Evolutionary conservation across 768 basidiomycete species (phyloP).

Genomic region (Tulasnella sp.): DNA sequence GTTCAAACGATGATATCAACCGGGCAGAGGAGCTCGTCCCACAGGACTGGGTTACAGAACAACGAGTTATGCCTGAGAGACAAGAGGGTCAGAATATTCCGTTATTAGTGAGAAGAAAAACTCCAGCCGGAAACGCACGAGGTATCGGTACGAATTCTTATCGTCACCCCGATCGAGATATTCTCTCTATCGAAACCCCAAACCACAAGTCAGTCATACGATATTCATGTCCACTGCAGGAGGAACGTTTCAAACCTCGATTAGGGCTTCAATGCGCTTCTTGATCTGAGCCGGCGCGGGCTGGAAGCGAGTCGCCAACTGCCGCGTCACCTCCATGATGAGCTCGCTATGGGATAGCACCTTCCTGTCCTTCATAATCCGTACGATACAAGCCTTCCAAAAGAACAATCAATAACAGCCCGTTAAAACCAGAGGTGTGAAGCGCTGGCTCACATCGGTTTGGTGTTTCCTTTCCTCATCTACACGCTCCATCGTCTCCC

Average conservation of each 20-base stretch:
- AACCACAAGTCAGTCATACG: constrained; percentile 8
- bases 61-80: no score
- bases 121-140: constrained; percentile 34
- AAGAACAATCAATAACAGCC: neutral
- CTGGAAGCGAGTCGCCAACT: constrained; percentile 74
- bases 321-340: constrained; percentile 82
- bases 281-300: constrained; percentile 85
- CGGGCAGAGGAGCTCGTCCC: no score
- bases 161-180: constrained; percentile 88
- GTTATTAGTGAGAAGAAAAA: neutral
- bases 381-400: constrained; percentile 84
- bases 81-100: no score
- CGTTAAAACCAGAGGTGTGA: neutral
- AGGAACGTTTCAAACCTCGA: constrained; percentile 52
- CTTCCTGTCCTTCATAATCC: constrained; percentile 96
- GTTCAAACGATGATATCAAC: no score
- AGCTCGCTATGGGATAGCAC: constrained; percentile 81
- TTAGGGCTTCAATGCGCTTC: constrained; percentile 84
- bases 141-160: constrained; percentile 80
- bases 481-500: constrained; percentile 81
- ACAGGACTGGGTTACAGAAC: no score
- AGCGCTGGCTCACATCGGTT: constrained; percentile 58
- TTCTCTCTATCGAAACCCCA: constrained; percentile 56
- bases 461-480: constrained; percentile 88
- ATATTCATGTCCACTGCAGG: neutral